Base-by-base conservation (phyloP, 2,329 filamentous ascomycete species). In the Monosporascus ibericus region DNA sequence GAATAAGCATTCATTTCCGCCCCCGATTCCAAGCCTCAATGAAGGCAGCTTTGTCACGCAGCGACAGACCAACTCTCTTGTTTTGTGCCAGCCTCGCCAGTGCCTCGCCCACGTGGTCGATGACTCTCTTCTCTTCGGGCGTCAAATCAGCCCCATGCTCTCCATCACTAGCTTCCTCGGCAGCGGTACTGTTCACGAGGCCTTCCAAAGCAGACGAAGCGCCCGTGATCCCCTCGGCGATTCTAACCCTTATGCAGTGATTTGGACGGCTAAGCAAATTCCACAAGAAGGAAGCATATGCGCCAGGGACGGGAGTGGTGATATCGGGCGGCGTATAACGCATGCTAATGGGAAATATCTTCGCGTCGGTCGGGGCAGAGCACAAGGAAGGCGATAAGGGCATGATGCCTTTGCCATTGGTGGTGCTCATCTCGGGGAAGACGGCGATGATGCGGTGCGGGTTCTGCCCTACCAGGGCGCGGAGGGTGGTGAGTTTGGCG, bases 371-470 rank as follows among this genome's bases (percentile, higher is more conserved):
- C 0, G 86, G 82, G 0, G 82, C 82, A 17, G 84, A 80, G 3
- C 94, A 75, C 1, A 99, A 77, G 48, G 85, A 86, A 0, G 88
- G 90, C 55, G 87, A 90, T 51, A 96, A 82, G 2, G 90, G 88
- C 14, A 99, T 72, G 56, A 97, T 92, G 5, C 87, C 94, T 60
- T 89, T 86, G 56, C 92, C 92, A 66, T 99, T 99, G 44, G 90
- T 96, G 1, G 94, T 95, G 5, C 88, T 94, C 70, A 88, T 92
- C 72, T 99, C 94, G 14, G 94, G 92, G 68, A 97, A 96, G 1
- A 96, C 84, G 56, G 86, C 90, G 56, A 97, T 81, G 54, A 90
- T 82, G 46, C 90, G 84, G 52, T 81, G 78, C 0, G 90, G 90
- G 66, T 95, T 81, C 53, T 80, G 75, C 34, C 76, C 71, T 11